A percentile compares a stretch with the other conserved stretches of the same genome.
These are phyloP conservation scores for Penicillium canariense DNA, from an alignment of 495 filamentous ascomycete species.

Conservation along the genomic window DNA sequence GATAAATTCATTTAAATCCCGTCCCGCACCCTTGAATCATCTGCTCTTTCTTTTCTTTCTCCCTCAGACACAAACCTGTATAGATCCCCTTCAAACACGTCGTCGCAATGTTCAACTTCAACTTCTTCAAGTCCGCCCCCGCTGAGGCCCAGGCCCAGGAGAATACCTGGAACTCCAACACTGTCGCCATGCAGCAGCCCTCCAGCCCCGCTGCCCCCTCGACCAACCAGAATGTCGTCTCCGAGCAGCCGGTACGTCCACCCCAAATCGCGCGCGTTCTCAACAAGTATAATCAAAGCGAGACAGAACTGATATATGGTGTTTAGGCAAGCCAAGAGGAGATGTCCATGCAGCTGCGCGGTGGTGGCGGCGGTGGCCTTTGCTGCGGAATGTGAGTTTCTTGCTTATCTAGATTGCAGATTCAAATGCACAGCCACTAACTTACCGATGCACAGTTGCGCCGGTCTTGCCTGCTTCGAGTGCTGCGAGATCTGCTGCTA, in stretches of 20 bases:
- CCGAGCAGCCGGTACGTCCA: slow-evolving; percentile 39
- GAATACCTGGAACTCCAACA: slow-evolving; percentile 36
- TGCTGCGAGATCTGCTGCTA: slow-evolving; percentile 49
- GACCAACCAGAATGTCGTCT: slow-evolving; percentile 27
- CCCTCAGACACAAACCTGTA: not conserved
- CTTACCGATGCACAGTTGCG: slow-evolving; percentile 31
- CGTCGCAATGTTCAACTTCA: slow-evolving; percentile 40
- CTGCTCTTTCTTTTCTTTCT: not conserved
- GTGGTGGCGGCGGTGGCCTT: slow-evolving; percentile 41
- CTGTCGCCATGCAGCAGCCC: slow-evolving; percentile 44
- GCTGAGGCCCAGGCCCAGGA: slow-evolving; percentile 24
- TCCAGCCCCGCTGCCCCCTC: slow-evolving; percentile 35
- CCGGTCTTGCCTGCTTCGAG: slow-evolving; percentile 45
- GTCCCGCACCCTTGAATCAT: not conserved
- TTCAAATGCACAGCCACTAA: slow-evolving; percentile 4
- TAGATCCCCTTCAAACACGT: not conserved
- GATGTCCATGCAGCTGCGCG: slow-evolving; percentile 41
- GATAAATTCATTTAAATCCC: slow-evolving; percentile 11
- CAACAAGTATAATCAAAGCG: not conserved
- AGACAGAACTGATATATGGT: not conserved
- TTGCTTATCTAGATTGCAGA: not conserved
- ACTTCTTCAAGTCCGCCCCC: slow-evolving; percentile 39
- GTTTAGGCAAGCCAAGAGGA: slow-evolving; percentile 34
- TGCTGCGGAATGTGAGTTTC: slow-evolving; percentile 47
- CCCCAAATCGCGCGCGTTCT: not conserved